Percentiles rank a stretch among this genome's conserved stretches.
These are phyloP conservation scores for Agaricus blazei DNA, from an alignment of 768 basidiomycete genomes.

Conservation along the genomic window DNA sequence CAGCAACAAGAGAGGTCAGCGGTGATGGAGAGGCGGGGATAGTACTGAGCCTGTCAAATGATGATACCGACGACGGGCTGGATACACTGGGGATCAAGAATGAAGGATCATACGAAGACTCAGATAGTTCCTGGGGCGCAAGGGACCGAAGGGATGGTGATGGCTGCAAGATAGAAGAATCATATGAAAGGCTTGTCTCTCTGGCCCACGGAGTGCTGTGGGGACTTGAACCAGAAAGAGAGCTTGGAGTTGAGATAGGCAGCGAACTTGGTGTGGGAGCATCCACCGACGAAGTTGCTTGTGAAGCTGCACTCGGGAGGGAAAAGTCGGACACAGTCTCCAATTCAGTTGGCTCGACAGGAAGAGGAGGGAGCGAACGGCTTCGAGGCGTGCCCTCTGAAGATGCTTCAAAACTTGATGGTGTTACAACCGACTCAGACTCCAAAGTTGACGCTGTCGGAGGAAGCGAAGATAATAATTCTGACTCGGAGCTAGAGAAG, in stretches of 20 bases:
- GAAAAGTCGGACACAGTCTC: constrained; percentile 12
- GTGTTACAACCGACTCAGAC: constrained; percentile 1
- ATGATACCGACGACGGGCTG: constrained; percentile 41
- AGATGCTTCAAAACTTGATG: constrained; percentile 1
- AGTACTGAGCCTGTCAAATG: constrained; percentile 36
- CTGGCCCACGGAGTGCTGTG: constrained; percentile 49
- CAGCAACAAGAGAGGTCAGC: constrained; percentile 6
- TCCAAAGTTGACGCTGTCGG: background rate
- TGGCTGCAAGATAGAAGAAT: constrained; percentile 68
- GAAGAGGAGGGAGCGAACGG: background rate
- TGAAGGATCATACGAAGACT: constrained; percentile 71
- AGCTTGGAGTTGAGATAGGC: constrained; percentile 15
- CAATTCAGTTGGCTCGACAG: background rate
- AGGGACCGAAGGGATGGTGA: constrained; percentile 58
- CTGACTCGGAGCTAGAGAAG: background rate
- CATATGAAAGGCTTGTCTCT: constrained; percentile 66
- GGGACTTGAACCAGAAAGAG: constrained; percentile 16
- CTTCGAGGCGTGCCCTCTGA: background rate
- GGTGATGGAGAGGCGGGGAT: constrained; percentile 34
- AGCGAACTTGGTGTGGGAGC: constrained; percentile 15
- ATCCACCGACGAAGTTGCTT: constrained; percentile 16
- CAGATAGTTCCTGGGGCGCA: constrained; percentile 53
- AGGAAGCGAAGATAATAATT: constrained; percentile 12
- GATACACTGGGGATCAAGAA: constrained; percentile 61
- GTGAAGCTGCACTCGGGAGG: constrained; percentile 16